These are phyloP conservation scores for Hypoxylon intermedium DNA, from an alignment of 495 filamentous ascomycete genomes.

Conservation along the genomic window DNA sequence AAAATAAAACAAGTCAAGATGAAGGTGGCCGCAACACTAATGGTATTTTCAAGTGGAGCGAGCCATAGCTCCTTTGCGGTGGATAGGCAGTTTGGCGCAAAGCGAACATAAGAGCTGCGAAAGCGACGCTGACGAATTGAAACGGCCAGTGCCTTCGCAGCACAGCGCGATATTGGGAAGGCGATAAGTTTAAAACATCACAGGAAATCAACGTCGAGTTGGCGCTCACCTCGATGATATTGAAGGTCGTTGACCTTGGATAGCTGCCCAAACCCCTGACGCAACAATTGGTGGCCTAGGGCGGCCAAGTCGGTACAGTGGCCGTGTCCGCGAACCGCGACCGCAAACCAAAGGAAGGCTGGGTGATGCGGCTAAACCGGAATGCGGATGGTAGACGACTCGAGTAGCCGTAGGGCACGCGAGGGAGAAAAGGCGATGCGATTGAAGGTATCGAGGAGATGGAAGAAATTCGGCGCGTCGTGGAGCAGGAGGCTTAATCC, in stretches of 20 bases:
- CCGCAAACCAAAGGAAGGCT: slow-evolving; percentile 8
- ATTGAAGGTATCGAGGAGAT: slow-evolving; percentile 7
- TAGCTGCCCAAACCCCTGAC: slow-evolving; percentile 39
- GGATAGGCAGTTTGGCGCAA: not conserved
- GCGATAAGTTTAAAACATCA: not conserved
- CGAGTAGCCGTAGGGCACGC: slow-evolving; percentile 1
- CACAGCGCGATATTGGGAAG: not conserved
- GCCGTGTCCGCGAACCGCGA: slow-evolving; percentile 26
- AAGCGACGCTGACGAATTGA: slow-evolving; percentile 16
- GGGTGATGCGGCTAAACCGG: slow-evolving; percentile 27
- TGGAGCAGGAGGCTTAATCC: slow-evolving; percentile 27
- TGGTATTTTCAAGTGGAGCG: not conserved
- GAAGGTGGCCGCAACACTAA: not conserved
- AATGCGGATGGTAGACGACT: slow-evolving; percentile 5
- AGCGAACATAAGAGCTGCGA: not conserved
- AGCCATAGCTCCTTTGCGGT: not conserved
- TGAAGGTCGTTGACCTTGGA: slow-evolving; percentile 23
- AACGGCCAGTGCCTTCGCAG: not conserved
- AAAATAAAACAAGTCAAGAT: not conserved
- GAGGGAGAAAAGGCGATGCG: slow-evolving; percentile 14
- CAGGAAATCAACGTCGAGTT: not conserved
- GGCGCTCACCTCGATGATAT: slow-evolving; percentile 32
- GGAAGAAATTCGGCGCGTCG: slow-evolving; percentile 27
- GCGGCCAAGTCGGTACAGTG: slow-evolving; percentile 24
- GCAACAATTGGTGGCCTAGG: slow-evolving; percentile 36